A percentile compares a stretch with the other conserved stretches of the same genome.
Conservation (phyloP, 768 basidiomycete genomes). For the Macrolepiota fuliginosa region DNA sequence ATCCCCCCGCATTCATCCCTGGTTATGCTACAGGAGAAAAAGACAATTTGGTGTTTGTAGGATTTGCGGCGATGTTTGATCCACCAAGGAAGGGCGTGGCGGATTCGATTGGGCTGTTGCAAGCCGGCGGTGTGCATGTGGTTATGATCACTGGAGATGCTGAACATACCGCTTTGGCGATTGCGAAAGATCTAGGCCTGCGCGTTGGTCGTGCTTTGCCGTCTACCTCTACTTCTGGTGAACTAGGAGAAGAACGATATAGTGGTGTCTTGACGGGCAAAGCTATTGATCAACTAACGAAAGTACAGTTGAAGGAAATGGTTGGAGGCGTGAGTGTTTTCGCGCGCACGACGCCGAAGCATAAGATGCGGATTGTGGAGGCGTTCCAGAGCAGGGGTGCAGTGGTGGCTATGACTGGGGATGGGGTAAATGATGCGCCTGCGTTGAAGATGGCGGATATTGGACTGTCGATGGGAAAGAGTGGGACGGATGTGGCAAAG, state of each 20-base stretch:
- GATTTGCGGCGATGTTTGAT: slow-evolving; percentile 94
- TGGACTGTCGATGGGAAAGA: slow-evolving; percentile 96
- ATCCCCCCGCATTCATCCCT: slow-evolving; percentile 10
- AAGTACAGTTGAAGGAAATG: slow-evolving; percentile 76
- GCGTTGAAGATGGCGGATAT: slow-evolving; percentile 98
- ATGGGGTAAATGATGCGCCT: slow-evolving; percentile 97
- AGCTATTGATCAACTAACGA: slow-evolving; percentile 82
- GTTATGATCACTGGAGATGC: slow-evolving; percentile 99
- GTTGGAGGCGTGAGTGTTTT: slow-evolving; percentile 86
- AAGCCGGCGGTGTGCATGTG: slow-evolving; percentile 88
- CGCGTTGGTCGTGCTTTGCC: slow-evolving; percentile 55
- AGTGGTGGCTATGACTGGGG: slow-evolving; percentile 97
- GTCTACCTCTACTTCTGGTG: slow-evolving; percentile 33
- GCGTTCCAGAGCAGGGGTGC: slow-evolving; percentile 88
- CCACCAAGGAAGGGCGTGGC: slow-evolving; percentile 94
- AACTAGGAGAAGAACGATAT: slow-evolving; percentile 25
- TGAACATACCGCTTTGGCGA: slow-evolving; percentile 85
- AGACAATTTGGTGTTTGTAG: slow-evolving; percentile 80
- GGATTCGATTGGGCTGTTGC: slow-evolving; percentile 78
- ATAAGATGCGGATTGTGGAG: slow-evolving; percentile 97
- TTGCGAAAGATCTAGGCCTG: slow-evolving; percentile 84
- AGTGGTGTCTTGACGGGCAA: slow-evolving; percentile 65
- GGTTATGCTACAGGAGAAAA: slow-evolving; percentile 19
- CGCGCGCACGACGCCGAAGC: slow-evolving; percentile 92
- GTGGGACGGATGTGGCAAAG: slow-evolving; percentile 98